These are phyloP conservation scores for Aspergillus amoenus DNA, from an alignment of 2,329 filamentous ascomycete species.

Conservation along the genomic window DNA sequence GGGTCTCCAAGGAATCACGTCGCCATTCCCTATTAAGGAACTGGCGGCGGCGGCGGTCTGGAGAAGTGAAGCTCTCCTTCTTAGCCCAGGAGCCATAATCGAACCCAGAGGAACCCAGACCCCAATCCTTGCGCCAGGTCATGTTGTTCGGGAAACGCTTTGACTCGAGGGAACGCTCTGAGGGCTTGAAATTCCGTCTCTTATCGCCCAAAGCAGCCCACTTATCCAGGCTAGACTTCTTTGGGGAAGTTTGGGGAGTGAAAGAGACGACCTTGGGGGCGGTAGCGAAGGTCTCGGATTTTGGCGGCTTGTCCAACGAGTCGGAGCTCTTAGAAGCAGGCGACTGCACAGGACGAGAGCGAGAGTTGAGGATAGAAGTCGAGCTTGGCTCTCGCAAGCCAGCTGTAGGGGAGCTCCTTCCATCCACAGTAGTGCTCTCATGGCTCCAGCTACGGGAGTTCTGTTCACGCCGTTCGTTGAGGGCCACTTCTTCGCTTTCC, in stretches of 20 bases:
- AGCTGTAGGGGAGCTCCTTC: conserved; percentile 47
- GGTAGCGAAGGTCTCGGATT: conserved; percentile 62
- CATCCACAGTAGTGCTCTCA: conserved; percentile 60
- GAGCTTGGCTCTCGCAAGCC: conserved; percentile 57
- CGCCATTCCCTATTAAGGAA: conserved; percentile 50
- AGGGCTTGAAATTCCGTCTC: conserved; percentile 65
- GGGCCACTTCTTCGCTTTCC: conserved; percentile 59
- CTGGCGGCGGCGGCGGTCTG: conserved; percentile 37
- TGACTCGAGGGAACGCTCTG: conserved; percentile 52
- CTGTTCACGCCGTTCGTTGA: conserved; percentile 60
- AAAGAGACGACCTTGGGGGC: conserved; percentile 35
- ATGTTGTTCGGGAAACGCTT: conserved; percentile 46
- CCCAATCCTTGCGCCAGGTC: conserved; percentile 45
- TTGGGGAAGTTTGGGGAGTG: conserved; percentile 62
- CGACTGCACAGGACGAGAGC: conserved; percentile 27
- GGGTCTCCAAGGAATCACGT: conserved; percentile 31
- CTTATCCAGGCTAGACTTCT: conserved; percentile 64
- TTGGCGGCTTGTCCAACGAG: conserved; percentile 47
- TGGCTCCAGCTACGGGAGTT: conserved; percentile 79
- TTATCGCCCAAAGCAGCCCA: conserved; percentile 87
- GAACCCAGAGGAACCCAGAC: conserved; percentile 37
- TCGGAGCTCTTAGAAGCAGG: conserved; percentile 12
- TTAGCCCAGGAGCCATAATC: conserved; percentile 36
- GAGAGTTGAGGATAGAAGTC: conserved; percentile 52
- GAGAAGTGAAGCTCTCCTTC: conserved; percentile 30